Conservation (phyloP, 352 stramenopile species). For the Pythium biforme region DNA sequence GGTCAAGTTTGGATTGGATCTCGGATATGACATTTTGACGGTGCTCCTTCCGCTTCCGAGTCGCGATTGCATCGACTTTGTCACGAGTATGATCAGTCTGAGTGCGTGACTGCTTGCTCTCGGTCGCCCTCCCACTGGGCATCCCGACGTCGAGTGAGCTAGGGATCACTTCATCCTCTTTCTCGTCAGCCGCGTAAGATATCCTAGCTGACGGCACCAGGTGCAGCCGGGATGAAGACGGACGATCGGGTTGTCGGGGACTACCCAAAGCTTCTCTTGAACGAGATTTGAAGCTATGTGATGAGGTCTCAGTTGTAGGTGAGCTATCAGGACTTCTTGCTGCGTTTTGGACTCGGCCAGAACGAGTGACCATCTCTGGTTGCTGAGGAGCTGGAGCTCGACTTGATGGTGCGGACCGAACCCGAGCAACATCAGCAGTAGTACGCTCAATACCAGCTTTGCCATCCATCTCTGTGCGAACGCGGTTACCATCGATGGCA, state of each 20-base stretch:
- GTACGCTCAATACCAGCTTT: neutral
- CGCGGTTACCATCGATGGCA: neutral
- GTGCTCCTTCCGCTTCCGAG: constrained; percentile 9
- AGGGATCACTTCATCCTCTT: no score
- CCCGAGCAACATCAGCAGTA: neutral
- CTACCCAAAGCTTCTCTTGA: neutral
- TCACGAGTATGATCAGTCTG: no score
- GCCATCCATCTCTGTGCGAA: neutral
- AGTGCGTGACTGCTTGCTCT: no score
- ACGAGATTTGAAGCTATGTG: neutral
- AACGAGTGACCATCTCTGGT: neutral
- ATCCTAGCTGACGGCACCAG: no score
- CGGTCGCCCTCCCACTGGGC: no score
- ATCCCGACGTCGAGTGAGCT: no score
- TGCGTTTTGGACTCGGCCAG: no score
- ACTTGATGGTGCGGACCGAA: neutral
- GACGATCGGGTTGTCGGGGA: neutral
- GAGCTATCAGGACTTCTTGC: no score
- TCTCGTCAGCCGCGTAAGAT: no score
- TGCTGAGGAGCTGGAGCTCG: neutral
- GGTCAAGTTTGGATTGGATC: constrained; percentile 27
- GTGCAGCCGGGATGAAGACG: no score
- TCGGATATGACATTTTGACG: constrained; percentile 20
- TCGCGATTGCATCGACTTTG: neutral
- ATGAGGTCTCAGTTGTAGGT: no score